Conservation (phyloP, 768 basidiomycete species). For the Podaxis carcinomalis region DNA sequence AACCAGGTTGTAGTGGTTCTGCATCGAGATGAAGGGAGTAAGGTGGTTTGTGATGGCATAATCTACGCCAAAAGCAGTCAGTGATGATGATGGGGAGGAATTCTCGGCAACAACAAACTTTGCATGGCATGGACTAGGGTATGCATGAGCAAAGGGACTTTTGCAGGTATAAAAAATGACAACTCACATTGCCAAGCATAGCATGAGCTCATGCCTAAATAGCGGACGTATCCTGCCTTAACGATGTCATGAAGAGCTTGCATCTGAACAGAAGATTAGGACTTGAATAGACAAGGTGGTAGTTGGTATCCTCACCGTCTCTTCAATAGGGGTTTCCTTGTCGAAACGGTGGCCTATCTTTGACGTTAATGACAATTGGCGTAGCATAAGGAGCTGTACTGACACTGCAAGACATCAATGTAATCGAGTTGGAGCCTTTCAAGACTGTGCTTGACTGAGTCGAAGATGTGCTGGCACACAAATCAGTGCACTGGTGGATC, state of each 20-base stretch:
- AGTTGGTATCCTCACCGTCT: constrained; percentile 31
- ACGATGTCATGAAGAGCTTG: constrained; percentile 69
- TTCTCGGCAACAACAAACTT: constrained; percentile 25
- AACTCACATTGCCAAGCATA: constrained; percentile 49
- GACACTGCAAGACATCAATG: constrained; percentile 71
- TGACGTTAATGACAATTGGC: constrained; percentile 12
- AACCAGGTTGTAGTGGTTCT: constrained; percentile 58
- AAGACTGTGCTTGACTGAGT: constrained; percentile 55
- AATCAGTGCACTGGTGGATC: constrained; percentile 8
- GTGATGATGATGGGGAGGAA: neutral
- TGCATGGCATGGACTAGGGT: constrained; percentile 50
- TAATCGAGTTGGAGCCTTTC: constrained; percentile 72
- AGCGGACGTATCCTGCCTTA: constrained; percentile 56
- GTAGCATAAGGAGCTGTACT: constrained; percentile 10
- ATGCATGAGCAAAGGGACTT: neutral
- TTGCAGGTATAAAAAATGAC: neutral
- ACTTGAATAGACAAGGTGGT: neutral
- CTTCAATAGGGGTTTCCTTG: constrained; percentile 52
- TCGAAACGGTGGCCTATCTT: constrained; percentile 51
- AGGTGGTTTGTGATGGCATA: constrained; percentile 57
- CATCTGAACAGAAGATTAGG: constrained; percentile 36
- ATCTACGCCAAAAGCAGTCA: constrained; percentile 27
- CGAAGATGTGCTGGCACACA: constrained; percentile 64
- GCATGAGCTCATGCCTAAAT: constrained; percentile 56
- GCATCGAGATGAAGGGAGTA: constrained; percentile 66